A percentile compares a stretch with the other conserved stretches of the same genome.
phyloP scores from a whole-genome alignment of 2,329 filamentous ascomycete species.

The Sporothrix protearum region DNA sequence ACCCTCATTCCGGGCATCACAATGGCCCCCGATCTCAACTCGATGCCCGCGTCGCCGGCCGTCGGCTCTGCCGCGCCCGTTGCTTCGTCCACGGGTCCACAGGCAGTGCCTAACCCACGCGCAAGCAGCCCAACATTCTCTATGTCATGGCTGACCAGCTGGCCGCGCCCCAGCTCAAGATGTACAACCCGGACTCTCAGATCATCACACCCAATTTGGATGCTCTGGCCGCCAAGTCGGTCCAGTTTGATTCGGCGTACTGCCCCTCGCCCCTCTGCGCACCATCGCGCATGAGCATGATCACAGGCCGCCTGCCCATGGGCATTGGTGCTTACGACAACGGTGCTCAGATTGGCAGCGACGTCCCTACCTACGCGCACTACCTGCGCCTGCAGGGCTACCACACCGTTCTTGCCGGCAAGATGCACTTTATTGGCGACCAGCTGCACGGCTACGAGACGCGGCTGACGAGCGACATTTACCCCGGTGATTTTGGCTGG shows the following conservation, averaged over 20 bases:
- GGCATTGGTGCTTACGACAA: conserved; percentile 93
- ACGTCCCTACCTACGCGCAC: conserved; percentile 87
- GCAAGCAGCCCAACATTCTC: conserved; percentile 66
- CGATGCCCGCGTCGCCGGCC: conserved; percentile 56
- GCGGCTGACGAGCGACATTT: conserved; percentile 90
- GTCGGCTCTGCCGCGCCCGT: not conserved
- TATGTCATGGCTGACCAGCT: conserved; percentile 98
- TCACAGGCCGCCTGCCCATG: conserved; percentile 84
- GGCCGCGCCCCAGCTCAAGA: conserved; percentile 83
- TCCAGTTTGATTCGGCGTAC: conserved; percentile 91
- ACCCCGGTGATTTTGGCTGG: conserved; percentile 92
- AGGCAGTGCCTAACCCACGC: conserved; percentile 20
- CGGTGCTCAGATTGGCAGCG: conserved; percentile 75
- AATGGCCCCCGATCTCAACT: conserved; percentile 74
- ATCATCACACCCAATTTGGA: conserved; percentile 93
- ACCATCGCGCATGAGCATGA: conserved; percentile 90
- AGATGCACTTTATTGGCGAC: conserved; percentile 97
- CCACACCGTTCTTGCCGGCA: conserved; percentile 84
- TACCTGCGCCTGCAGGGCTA: conserved; percentile 83
- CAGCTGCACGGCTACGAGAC: conserved; percentile 93
- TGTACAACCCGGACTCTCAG: conserved; percentile 82
- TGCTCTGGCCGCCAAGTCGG: conserved; percentile 71
- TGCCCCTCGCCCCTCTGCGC: conserved; percentile 91
- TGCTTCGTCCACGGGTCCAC: conserved; percentile 3
- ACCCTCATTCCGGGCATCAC: not conserved